Percentiles rank a stretch among this genome's conserved stretches.
These are phyloP conservation scores for Neonectria sp. DNA, from an alignment of 2,329 filamentous ascomycete species.

Conservation along the genomic window DNA sequence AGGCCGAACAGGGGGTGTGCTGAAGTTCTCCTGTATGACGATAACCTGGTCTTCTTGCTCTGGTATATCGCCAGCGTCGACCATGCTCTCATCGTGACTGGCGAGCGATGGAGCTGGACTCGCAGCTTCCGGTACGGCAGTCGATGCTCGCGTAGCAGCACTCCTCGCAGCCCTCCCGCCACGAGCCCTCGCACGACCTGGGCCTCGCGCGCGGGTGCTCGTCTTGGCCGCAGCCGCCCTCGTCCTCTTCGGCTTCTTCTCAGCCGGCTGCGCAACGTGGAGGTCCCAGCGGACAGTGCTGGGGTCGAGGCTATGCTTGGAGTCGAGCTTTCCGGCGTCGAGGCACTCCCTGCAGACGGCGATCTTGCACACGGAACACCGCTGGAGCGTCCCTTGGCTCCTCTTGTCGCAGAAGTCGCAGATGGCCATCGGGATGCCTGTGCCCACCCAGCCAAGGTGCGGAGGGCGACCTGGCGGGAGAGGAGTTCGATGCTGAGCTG, in stretches of 20 bases:
- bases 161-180: background rate
- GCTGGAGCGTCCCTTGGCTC: conserved; percentile 19
- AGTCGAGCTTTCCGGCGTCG: conserved; percentile 18
- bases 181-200: background rate
- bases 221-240: background rate
- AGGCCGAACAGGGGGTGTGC: background rate
- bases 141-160: background rate
- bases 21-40: background rate
- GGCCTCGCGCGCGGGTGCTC: conserved; percentile 2
- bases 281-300: conserved; percentile 25
- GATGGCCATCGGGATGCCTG: conserved; percentile 31
- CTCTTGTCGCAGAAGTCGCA: conserved; percentile 32
- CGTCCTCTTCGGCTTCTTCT: conserved; percentile 5
- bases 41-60: conserved; percentile 1
- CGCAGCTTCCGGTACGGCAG: background rate
- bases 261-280: background rate
- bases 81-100: conserved; percentile 4
- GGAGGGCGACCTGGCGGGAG: conserved; percentile 4
- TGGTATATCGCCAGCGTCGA: background rate
- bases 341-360: conserved; percentile 27
- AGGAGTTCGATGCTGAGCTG: background rate
- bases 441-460: conserved; percentile 27
- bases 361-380: conserved; percentile 24
- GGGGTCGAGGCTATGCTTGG: conserved; percentile 20
- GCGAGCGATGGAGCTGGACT: background rate